Conservation (phyloP, 2,329 filamentous ascomycete genomes). For the Aureobasidium sp. region DNA sequence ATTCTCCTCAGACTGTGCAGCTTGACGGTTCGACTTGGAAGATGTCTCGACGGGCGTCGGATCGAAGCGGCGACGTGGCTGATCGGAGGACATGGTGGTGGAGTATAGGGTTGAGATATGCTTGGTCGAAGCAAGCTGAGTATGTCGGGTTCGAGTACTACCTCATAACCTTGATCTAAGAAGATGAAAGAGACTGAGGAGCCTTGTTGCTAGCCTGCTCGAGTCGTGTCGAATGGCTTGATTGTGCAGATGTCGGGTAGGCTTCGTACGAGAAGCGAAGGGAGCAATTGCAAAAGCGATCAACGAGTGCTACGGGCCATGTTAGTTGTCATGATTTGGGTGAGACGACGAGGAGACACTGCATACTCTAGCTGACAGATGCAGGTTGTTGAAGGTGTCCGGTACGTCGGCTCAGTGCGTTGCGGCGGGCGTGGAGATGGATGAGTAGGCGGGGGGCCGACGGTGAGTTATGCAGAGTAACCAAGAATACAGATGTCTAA, state of each 20-base stretch:
- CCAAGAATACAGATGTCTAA: neutral
- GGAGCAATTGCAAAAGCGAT: neutral
- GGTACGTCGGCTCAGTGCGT: neutral
- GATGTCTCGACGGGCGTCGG: slow-evolving; percentile 68
- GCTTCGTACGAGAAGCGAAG: neutral
- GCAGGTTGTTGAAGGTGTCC: neutral
- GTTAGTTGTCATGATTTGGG: neutral
- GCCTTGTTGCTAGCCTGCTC: neutral
- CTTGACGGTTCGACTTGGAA: slow-evolving; percentile 50
- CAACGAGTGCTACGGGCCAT: neutral
- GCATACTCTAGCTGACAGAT: slow-evolving; percentile 9
- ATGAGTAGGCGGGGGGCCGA: neutral
- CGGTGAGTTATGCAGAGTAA: slow-evolving; percentile 1
- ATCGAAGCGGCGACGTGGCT: slow-evolving; percentile 46
- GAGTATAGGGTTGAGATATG: neutral
- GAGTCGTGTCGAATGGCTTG: neutral
- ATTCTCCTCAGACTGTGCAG: slow-evolving; percentile 16
- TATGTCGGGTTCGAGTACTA: neutral
- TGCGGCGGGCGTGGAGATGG: neutral
- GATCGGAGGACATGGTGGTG: slow-evolving; percentile 17
- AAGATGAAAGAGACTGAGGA: neutral
- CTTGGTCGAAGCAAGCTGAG: neutral
- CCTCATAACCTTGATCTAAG: slow-evolving; percentile 10
- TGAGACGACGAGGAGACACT: neutral
- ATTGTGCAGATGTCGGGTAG: neutral